phyloP scores from a whole-genome alignment of 2,329 filamentous ascomycete genomes.

The Aspergillus japonicus region DNA sequence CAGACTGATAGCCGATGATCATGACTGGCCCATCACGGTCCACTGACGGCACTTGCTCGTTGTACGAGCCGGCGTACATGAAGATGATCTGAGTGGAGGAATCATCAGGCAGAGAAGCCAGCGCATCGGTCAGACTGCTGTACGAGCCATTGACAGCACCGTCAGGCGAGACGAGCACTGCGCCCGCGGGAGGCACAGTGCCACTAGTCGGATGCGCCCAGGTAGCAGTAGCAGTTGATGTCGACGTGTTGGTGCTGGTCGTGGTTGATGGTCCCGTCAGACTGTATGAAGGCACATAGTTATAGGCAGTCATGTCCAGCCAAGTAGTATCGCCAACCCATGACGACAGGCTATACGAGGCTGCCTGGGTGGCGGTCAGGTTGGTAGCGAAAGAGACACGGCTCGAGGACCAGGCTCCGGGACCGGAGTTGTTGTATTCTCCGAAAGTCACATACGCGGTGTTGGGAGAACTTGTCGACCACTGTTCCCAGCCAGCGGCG shows the following conservation, averaged over 20 bases:
- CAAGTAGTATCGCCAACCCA: slow-evolving; percentile 45
- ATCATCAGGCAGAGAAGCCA: slow-evolving; percentile 37
- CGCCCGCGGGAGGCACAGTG: slow-evolving; percentile 40
- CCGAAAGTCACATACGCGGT: slow-evolving; percentile 38
- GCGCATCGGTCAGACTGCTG: slow-evolving; percentile 36
- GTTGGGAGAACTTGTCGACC: slow-evolving; percentile 34
- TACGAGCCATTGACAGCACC: slow-evolving; percentile 31
- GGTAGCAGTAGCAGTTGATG: slow-evolving; percentile 3
- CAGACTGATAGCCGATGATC: slow-evolving; percentile 20
- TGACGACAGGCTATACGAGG: slow-evolving; percentile 36
- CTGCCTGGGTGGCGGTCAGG: slow-evolving; percentile 34
- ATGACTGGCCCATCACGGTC: slow-evolving; percentile 19
- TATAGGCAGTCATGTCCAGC: slow-evolving; percentile 45
- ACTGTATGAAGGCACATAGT: slow-evolving; percentile 37
- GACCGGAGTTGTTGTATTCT: slow-evolving; percentile 34
- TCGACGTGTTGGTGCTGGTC: neutral
- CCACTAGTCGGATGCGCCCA: slow-evolving; percentile 44
- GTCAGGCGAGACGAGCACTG: slow-evolving; percentile 44
- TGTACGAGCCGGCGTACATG: slow-evolving; percentile 26
- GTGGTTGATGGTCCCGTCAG: slow-evolving; percentile 19
- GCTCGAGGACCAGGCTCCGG: slow-evolving; percentile 32
- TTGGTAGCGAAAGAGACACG: slow-evolving; percentile 40
- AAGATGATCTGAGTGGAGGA: slow-evolving; percentile 36
- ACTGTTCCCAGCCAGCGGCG: slow-evolving; percentile 10
- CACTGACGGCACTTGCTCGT: slow-evolving; percentile 23